Conservation (phyloP, 306 rosid genomes). For the Purshia tridentata region DNA sequence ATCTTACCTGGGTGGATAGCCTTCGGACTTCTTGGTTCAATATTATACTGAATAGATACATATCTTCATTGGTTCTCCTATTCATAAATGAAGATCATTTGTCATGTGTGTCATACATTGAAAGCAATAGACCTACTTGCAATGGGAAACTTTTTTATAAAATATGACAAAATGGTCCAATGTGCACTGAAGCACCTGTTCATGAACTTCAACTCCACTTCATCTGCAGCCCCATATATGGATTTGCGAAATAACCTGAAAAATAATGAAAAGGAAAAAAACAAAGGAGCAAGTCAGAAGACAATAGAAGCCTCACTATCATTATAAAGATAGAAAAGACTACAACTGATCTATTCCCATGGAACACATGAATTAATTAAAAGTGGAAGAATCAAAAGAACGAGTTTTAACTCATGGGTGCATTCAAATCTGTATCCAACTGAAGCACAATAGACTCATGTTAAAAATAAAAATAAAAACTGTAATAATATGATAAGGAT, state of each 20-base stretch:
- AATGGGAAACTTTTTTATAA: not conserved
- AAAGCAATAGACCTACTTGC: not conserved
- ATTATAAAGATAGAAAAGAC: no score
- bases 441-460: not conserved
- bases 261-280: not conserved
- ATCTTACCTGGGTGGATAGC: constrained; percentile 62
- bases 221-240: constrained; percentile 32
- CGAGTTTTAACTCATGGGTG: not conserved
- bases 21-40: constrained; percentile 71
- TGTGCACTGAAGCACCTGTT: constrained; percentile 22
- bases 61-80: constrained; percentile 71
- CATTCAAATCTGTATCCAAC: not conserved
- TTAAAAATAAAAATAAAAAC: not conserved
- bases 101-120: not conserved
- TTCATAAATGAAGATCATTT: constrained; percentile 25
- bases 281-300: constrained; percentile 4
- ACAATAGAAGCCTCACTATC: not conserved
- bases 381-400: no score
- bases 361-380: no score
- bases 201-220: constrained; percentile 32
- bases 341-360: no score
- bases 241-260: constrained; percentile 28
- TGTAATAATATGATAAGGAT: no score
- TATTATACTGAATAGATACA: constrained; percentile 53
- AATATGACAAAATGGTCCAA: not conserved